Percentiles rank a stretch among this genome's conserved stretches.
Conservation (phyloP, 2,329 filamentous ascomycete species). For the Cladorrhinum sp. region DNA sequence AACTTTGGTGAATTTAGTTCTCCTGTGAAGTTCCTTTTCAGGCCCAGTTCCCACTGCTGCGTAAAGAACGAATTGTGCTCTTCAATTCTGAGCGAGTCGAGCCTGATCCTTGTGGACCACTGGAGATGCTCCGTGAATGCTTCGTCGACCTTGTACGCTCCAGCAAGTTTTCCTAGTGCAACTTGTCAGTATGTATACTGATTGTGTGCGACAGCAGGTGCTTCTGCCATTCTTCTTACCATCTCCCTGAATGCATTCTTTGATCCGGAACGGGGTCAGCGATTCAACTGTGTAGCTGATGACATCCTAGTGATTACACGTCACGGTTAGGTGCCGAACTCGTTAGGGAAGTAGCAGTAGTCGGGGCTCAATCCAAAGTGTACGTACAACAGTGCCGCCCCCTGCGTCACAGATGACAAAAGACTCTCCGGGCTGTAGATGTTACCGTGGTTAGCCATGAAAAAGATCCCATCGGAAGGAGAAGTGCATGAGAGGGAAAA, state of each 20-base stretch:
- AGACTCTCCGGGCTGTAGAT: conserved; percentile 11
- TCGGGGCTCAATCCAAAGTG: background rate
- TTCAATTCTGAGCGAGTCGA: background rate
- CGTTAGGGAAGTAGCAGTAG: background rate
- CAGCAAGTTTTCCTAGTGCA: conserved; percentile 8
- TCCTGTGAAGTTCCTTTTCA: conserved; percentile 1
- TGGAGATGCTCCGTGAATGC: conserved; percentile 3
- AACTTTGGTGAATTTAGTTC: background rate
- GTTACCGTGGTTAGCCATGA: no score
- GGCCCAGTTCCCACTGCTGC: conserved; percentile 3
- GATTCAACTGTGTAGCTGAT: conserved; percentile 7
- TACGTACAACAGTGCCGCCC: conserved; percentile 14
- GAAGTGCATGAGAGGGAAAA: background rate
- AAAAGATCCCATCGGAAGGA: no score
- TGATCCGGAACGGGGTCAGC: background rate
- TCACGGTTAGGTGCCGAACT: background rate
- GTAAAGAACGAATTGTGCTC: conserved; percentile 5
- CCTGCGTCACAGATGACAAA: conserved; percentile 16
- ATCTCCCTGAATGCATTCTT: conserved; percentile 4
- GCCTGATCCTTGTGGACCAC: background rate
- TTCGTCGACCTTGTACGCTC: conserved; percentile 5
- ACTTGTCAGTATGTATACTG: background rate
- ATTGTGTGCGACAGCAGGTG: background rate
- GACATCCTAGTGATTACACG: no score
- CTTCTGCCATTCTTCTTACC: background rate